phyloP scores from a whole-genome alignment of 192 early-diverging fungal genomes.

The Entomortierella beljakovae region DNA sequence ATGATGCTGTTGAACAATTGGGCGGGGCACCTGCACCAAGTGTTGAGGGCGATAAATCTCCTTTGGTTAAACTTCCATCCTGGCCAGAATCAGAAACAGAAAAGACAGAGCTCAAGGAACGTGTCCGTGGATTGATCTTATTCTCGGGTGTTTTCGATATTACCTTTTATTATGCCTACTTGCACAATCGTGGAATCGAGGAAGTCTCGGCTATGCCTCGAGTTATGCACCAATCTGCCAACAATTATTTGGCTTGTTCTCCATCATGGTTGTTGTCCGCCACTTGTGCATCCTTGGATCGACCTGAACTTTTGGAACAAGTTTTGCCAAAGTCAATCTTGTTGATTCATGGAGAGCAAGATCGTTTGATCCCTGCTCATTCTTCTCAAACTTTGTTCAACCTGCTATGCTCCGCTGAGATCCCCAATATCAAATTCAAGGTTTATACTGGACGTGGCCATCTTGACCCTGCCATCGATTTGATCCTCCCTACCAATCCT shows the following conservation, averaged over 20 bases:
- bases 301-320: constrained; percentile 42
- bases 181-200: constrained; percentile 57
- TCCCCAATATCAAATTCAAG: constrained; percentile 53
- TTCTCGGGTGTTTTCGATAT: constrained; percentile 60
- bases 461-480: constrained; percentile 47
- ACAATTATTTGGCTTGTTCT: constrained; percentile 50
- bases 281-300: constrained; percentile 23
- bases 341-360: constrained; percentile 49
- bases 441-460: constrained; percentile 45
- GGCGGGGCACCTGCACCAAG: constrained; percentile 25
- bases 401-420: constrained; percentile 45
- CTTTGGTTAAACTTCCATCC: constrained; percentile 22
- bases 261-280: constrained; percentile 45
- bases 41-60: constrained; percentile 23
- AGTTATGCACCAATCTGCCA: constrained; percentile 51
- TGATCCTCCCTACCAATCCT: constrained; percentile 43
- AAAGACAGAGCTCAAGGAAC: constrained; percentile 21
- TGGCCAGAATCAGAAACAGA: constrained; percentile 38
- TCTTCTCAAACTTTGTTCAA: constrained; percentile 42
- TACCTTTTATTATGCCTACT: constrained; percentile 58
- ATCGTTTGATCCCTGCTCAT: constrained; percentile 41
- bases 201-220: constrained; percentile 54
- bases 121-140: constrained; percentile 43
- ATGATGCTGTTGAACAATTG: constrained; percentile 50
- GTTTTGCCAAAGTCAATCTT: constrained; percentile 47